Percentiles rank a stretch among this genome's conserved stretches.
Evolutionary conservation across 495 filamentous ascomycete genomes (phyloP).

Genomic region (Haplographium delicatum): DNA sequence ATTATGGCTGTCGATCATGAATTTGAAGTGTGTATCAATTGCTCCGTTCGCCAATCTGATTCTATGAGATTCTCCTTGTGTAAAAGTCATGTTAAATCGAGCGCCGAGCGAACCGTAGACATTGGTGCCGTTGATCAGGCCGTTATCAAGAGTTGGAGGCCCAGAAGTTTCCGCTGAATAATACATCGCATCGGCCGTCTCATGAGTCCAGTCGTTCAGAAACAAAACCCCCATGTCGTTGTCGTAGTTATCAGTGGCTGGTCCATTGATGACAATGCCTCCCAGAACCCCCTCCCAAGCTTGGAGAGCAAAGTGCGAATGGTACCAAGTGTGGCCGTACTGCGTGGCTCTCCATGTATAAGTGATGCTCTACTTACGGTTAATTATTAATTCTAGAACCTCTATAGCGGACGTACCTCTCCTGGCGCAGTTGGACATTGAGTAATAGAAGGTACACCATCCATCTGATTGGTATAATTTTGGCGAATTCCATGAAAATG

Average conservation of each 20-base stretch:
- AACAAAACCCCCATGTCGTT: slow-evolving; percentile 26
- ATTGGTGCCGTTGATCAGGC: slow-evolving; percentile 48
- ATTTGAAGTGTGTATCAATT: slow-evolving; percentile 14
- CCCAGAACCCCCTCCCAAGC: slow-evolving; percentile 52
- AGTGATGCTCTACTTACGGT: slow-evolving; percentile 22
- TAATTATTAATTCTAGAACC: slow-evolving; percentile 10
- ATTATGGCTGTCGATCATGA: slow-evolving; percentile 20
- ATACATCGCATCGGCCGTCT: slow-evolving; percentile 35
- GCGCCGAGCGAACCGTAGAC: slow-evolving; percentile 13
- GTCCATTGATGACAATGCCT: slow-evolving; percentile 42
- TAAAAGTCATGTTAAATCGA: slow-evolving; percentile 30
- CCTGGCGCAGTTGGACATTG: slow-evolving; percentile 62
- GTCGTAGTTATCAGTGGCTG: slow-evolving; percentile 35
- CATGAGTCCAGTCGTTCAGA: slow-evolving; percentile 30
- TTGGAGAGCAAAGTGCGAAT: slow-evolving; percentile 37
- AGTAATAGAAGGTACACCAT: slow-evolving; percentile 55
- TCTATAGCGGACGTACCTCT: slow-evolving; percentile 8
- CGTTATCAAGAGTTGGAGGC: slow-evolving; percentile 38
- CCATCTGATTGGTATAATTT: slow-evolving; percentile 53
- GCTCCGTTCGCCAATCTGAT: slow-evolving; percentile 43
- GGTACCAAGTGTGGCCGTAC: slow-evolving; percentile 41
- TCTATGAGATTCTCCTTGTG: slow-evolving; percentile 32
- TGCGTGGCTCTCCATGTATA: slow-evolving; percentile 42
- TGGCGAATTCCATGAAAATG: slow-evolving; percentile 67
- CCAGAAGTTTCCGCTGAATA: slow-evolving; percentile 30